Base-by-base conservation (phyloP, 305 asterid species). In the Fraxinus floribunda region DNA sequence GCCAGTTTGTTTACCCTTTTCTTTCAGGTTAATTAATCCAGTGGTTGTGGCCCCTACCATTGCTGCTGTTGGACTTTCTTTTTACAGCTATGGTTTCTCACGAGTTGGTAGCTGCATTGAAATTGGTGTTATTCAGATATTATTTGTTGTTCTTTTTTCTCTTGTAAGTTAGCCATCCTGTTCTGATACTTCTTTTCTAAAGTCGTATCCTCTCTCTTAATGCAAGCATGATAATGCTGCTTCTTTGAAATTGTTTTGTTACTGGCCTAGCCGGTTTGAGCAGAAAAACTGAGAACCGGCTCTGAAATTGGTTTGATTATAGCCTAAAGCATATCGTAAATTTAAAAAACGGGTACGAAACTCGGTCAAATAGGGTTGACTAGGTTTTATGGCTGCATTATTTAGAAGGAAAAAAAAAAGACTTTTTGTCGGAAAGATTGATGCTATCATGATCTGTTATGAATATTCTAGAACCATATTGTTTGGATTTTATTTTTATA, bases 41-140 rank as follows among this genome's bases (percentile, higher is more conserved):
- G 99, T 96, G 76, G 97, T 96, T 81, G 97, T 96, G 81, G 78
- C 98, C 85, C 98, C 99, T 72, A 93, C 99, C 2, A 84, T 96
- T 83, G 99, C 99, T 26, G 98, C 99, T 20, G 95, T 96, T 79
- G 98, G 99, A 76, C 99, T 96, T 86, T 94, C 99, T 34, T 96
- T 96, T 91, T 94, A 90, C 87, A 91, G 98, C 89, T 96, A 92
- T 81, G 99, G 98, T 72, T 92, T 94, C 85, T 98, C 99, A 72
- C 91, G 90, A 84, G 94, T 94, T 85, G 99, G 99, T 85, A 77
- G 92, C 35, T 96, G 99, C 87, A 87, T 94, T 11, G 99, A 96
- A 88, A 93, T 96, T 32, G 99, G 99, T 79, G 93, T 84, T 30
- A 86, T 93, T 88, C 98, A 94, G 91, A 94, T 96, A 81, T 82